Base-by-base conservation (phyloP, 495 filamentous ascomycete species). In the Xylaria scruposa region DNA sequence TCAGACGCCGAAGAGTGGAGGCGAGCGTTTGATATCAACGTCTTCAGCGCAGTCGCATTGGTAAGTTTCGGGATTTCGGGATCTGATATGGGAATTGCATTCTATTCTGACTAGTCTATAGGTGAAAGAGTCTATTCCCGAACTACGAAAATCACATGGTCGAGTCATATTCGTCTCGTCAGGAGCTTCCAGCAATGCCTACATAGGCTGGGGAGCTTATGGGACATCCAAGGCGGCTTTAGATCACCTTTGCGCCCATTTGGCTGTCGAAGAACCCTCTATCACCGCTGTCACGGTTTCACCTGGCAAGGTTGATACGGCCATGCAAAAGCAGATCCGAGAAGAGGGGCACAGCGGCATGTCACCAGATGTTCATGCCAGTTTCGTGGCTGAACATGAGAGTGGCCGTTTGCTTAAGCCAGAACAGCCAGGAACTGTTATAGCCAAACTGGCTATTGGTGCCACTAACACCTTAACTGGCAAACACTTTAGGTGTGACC, bases 291-390 rank as follows among this genome's bases (percentile, higher is more conserved):
- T 99, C 3, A 75, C 86, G 2, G 84, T 99, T 58, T 88, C 92
- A 53, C 96, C 96, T 0, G 96, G 96, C 7, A 91, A 94, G 70
- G 90, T 96, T 33, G 92, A 98, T 77, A 99, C 96, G 2, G 92
- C 94, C 51, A 99, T 99, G 96, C 96, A 98, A 79, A 87, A 88
- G 59, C 88, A 91, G 59, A 85, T 99, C 44, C 85, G 96, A 68
- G 91, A 95, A 51, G 85, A 89, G 64, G 93, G 95, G 75, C 81
- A 80, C 40, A 79, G 79, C 0, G 84, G 81, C 24, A 91, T 98
- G 91, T 84, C 90, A 59, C 81, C 83, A 29, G 85, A 90, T 64
- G 87, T 91, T 71, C 88, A 89, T 70, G 82, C 86, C n/a, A 91
- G 88, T 76, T 98, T 97, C 77, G 83, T 85, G 21, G 78, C 84